phyloP scores from a whole-genome alignment of 2,329 filamentous ascomycete genomes.

The Botrytis squamosa region DNA sequence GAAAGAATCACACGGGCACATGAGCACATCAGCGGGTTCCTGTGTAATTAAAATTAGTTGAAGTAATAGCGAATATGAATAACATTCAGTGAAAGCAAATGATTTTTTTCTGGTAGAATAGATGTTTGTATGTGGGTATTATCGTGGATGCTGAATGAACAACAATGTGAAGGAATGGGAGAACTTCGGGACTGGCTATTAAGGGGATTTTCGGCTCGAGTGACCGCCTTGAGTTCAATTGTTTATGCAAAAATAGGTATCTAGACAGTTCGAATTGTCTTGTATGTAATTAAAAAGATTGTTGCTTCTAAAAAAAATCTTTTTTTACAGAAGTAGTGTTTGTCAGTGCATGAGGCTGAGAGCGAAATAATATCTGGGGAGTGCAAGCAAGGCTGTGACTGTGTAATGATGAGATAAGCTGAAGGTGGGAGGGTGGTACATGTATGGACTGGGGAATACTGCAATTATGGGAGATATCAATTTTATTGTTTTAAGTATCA shows the following conservation, averaged over 20 bases:
- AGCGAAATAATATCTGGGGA: not conserved
- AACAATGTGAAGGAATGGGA: not conserved
- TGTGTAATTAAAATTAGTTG: not conserved
- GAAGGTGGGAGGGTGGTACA: not conserved
- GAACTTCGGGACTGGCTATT: not conserved
- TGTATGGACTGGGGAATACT: not conserved
- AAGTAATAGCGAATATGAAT: not conserved
- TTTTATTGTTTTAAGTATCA: not conserved
- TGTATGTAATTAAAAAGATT: too few species aligned
- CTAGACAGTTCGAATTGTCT: not conserved
- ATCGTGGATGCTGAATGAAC: not conserved
- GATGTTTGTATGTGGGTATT: not conserved
- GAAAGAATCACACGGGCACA: not conserved
- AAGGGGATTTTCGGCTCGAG: constrained; percentile 6
- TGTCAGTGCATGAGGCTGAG: not conserved
- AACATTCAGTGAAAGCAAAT: not conserved
- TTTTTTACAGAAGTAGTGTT: not conserved
- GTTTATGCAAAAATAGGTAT: not conserved
- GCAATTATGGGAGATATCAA: not conserved
- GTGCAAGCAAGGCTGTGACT: not conserved
- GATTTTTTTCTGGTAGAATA: not conserved
- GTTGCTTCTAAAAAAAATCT: not conserved
- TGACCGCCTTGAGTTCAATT: not conserved
- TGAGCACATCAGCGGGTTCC: not conserved
- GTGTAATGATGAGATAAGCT: not conserved